Conservation (phyloP, 177 flowering plant genomes). For the Tripterygium wilfordii region DNA sequence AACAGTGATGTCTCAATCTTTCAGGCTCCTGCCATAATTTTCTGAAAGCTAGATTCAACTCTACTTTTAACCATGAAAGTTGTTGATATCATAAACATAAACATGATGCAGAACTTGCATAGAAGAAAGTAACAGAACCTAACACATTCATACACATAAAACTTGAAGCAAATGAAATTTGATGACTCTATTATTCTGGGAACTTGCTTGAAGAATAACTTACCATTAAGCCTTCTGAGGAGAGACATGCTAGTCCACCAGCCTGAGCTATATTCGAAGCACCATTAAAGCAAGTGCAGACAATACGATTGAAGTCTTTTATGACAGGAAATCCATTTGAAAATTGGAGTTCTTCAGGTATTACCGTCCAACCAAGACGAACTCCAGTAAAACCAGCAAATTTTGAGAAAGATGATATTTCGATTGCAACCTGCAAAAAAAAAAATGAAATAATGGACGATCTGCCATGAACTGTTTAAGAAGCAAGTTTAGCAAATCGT, state of each 20-base stretch:
- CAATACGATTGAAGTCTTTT: conserved; percentile 62
- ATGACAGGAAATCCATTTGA: conserved; percentile 66
- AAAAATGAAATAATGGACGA: background rate
- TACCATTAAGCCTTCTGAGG: conserved; percentile 63
- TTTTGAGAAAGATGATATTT: conserved; percentile 79
- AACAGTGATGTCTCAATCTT: no score
- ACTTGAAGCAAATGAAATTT: no score
- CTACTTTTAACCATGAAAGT: background rate
- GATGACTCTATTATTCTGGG: no score
- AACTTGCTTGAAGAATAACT: background rate
- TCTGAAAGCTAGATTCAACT: background rate
- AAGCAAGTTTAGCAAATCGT: no score
- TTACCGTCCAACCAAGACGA: conserved; percentile 91
- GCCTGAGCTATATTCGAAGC: conserved; percentile 81
- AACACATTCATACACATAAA: no score
- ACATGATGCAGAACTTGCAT: no score
- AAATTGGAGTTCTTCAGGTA: conserved; percentile 60
- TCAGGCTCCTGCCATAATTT: no score
- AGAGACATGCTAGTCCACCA: conserved; percentile 82
- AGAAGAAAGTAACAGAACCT: no score
- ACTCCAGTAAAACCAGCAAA: conserved; percentile 89
- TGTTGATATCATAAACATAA: no score
- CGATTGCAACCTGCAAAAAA: conserved; percentile 72
- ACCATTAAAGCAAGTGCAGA: conserved; percentile 87
- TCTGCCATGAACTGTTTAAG: no score